Conservation (phyloP, 306 rosid genomes). For the Cicer pinnatifidum region DNA sequence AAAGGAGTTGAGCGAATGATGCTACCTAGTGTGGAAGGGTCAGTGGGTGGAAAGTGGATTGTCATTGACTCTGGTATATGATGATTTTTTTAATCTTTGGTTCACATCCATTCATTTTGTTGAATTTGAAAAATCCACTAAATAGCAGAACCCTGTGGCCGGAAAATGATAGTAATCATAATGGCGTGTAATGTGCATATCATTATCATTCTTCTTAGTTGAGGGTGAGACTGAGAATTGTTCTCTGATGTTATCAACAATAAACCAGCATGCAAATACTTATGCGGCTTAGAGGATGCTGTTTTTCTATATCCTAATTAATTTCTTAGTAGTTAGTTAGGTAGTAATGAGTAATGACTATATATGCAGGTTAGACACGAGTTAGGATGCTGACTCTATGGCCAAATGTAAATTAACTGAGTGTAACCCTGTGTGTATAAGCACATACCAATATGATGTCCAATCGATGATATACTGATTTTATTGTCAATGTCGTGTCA, state of each 20-base stretch:
- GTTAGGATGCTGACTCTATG: not conserved
- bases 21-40: conserved; percentile 90
- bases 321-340: not conserved
- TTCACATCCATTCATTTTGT: conserved; percentile 26
- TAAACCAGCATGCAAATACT: not conserved
- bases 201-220: not conserved
- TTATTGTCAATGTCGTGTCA: not conserved
- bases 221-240: not conserved
- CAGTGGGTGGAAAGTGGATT: conserved; percentile 89
- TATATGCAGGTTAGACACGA: not conserved
- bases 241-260: not conserved
- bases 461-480: not conserved
- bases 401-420: not conserved
- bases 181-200: conserved; percentile 5
- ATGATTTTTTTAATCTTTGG: conserved; percentile 11
- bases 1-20: conserved; percentile 64
- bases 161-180: conserved; percentile 3
- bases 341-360: not conserved
- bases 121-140: not conserved
- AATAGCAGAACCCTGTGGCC: not conserved
- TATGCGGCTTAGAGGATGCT: not conserved
- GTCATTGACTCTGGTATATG: conserved; percentile 85
- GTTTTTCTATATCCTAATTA: not conserved
- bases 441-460: conserved; percentile 7
- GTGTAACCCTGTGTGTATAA: not conserved